Base-by-base conservation (phyloP, 352 stramenopile species). In the Globisporangium spiculum region DNA sequence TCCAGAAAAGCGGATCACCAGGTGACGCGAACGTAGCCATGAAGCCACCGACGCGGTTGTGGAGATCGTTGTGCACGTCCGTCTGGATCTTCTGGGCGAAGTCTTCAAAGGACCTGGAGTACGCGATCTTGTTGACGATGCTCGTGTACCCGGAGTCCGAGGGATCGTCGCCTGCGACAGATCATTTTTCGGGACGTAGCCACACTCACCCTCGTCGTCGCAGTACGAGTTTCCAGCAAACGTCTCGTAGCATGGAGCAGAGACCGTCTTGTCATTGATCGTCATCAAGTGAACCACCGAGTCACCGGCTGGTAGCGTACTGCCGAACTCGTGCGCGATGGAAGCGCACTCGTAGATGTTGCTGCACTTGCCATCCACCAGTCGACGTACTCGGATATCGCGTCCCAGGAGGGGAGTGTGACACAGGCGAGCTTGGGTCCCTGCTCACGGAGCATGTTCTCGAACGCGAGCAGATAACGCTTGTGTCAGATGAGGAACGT, bases 371-470 rank as follows among this genome's bases (percentile, higher is more conserved):
- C 64, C 62, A 32, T 68, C 67, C 1, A 81, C 26, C 24, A 76
- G n/a, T 70, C 62, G 3, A 72, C 73, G 61, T 81, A 82, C 58
- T 84, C 77, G 10, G 79, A 70, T 18, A 84, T 80, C 56, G 69
- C 76, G 62, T 86, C 79, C 75, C 74, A 86, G 68, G 83, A 86
- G 36, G 79, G 75, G 24, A 86, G 74, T 10, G 76, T 84, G 24
- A 86, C 36, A 50, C 74, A 83, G 8, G 74, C 74, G 50, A 65
- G 83, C 24, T 65, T 70, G 0, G 69, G 62, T 6, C 64, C 70
- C 9, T 84, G 71, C 59, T 73, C 77, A 26, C 76, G 76, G 4
- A 86, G 63, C 76, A 83, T 83, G 32, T 78, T 77, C 60, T 86
- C 78, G 56, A 80, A 83, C 3, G 72, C 76, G n/a, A 86, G 69